Base-by-base conservation (phyloP, 2,329 filamentous ascomycete species). In the Clonostachys solani region DNA sequence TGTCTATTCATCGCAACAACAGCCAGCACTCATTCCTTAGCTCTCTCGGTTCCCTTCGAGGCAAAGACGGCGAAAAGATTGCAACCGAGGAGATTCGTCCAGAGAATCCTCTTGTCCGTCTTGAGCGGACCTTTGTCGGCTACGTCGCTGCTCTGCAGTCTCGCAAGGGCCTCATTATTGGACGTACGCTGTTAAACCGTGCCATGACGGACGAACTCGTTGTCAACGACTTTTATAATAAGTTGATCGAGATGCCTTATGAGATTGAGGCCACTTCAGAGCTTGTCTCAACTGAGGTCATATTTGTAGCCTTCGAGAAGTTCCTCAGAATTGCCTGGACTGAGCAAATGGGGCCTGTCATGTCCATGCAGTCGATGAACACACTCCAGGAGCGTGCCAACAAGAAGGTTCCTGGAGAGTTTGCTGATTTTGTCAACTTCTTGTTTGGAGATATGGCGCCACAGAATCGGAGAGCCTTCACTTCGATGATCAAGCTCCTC, bases 241-340 rank as follows among this genome's bases (percentile, higher is more conserved):
- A 84, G 34, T 77, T 96, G 13, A 83, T 95, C 16, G 91, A 96
- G 62, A 87, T 87, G 53, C 89, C 91, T 0, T 86, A 82, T 45
- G 90, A 89, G 58, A 78, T 88, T 52, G 87, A 95, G 46, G 74
- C 84, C 10, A 83, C 88, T 3, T 78, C 83, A 0, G 90, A 96
- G 49, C 77, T 89, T 9, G 80, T 84, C 4, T 18, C 36, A 18
- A 83, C 92, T 9, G 91, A 96, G 59, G 84, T 92, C 17, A 78
- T 97, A 6, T 95, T 96, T 60, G 87, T 88, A 23, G 87, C 92
- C 0, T 97, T 96, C 62, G 92, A 96, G 63, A 96, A 95, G 51
- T 97, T 96, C 56, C 72, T 96, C 50, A 84, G 83, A 49, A 85
- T 91, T 52, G 91, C 89, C 12, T 97, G 92, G 92, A 84, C 80